Percentiles rank a stretch among this genome's conserved stretches.
phyloP scores from a whole-genome alignment of 1,139 yeast species.

The Protomyces lactucae-debilis region DNA sequence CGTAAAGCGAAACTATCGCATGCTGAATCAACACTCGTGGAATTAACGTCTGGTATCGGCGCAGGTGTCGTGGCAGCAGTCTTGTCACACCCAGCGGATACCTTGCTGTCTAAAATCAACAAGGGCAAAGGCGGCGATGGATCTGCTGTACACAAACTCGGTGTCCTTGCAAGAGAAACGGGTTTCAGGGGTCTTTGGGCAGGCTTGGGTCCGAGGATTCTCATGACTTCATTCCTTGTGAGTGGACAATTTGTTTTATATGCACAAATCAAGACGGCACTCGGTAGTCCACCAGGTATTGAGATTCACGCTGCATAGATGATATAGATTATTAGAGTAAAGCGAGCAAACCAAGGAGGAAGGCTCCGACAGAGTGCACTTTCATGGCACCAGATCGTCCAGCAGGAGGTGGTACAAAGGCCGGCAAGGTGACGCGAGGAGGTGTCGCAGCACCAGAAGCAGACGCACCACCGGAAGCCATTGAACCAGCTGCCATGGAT shows the following conservation, averaged over 20 bases:
- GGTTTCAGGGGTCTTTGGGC: conserved; percentile 92
- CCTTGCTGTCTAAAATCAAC: conserved; percentile 83
- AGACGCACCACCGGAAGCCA: background rate
- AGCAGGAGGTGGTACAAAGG: background rate
- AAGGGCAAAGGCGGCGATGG: conserved; percentile 55
- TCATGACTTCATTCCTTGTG: conserved; percentile 94
- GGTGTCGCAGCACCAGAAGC: background rate
- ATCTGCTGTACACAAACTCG: conserved; percentile 57
- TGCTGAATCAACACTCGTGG: conserved; percentile 50
- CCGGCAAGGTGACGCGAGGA: background rate
- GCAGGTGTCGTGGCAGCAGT: conserved; percentile 88
- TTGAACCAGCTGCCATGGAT: background rate
- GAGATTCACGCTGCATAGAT: conserved; percentile 9
- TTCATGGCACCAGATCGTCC: background rate
- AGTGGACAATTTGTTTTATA: conserved; percentile 95
- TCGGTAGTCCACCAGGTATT: conserved; percentile 72
- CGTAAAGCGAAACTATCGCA: conserved; percentile 43
- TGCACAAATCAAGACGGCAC: conserved; percentile 85
- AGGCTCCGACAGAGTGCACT: background rate
- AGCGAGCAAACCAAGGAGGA: background rate
- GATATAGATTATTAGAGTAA: background rate
- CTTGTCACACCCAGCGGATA: conserved; percentile 88
- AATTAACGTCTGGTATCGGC: conserved; percentile 77
- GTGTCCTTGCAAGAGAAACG: conserved; percentile 60
- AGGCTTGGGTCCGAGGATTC: conserved; percentile 87